A percentile compares a stretch with the other conserved stretches of the same genome.
Conservation (phyloP, 2,329 filamentous ascomycete species). For the Fusarium tricinctum region DNA sequence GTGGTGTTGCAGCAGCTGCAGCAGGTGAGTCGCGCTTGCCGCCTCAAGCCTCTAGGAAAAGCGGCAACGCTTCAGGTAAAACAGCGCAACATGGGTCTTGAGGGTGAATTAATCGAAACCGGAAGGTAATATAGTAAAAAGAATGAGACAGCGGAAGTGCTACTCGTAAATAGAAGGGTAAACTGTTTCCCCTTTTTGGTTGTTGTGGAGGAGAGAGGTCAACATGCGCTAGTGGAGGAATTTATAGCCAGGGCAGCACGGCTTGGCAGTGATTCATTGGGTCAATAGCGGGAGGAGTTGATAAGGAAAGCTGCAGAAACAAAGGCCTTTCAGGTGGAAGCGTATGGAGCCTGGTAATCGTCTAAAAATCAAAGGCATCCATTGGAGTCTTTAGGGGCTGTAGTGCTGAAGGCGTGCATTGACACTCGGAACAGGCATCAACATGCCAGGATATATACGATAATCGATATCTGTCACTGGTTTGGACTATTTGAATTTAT, state of each 20-base stretch:
- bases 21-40: neutral
- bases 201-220: slow-evolving; percentile 1
- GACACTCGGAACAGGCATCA: neutral
- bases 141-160: neutral
- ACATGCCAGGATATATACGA: neutral
- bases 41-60: neutral
- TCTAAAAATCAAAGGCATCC: neutral
- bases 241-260: slow-evolving; percentile 19
- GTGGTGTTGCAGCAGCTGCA: neutral
- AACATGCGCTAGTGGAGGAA: neutral
- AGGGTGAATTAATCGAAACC: neutral
- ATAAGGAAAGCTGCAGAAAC: neutral
- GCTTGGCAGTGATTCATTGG: slow-evolving; percentile 2
- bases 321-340: neutral
- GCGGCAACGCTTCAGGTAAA: neutral
- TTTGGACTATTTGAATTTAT: neutral
- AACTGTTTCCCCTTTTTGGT: neutral
- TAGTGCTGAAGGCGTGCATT: no score
- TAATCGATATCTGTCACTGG: neutral
- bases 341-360: neutral
- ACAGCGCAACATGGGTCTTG: neutral
- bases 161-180: neutral
- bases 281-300: neutral
- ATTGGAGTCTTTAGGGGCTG: neutral
- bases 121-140: no score